Base-by-base conservation (phyloP, 257 asterid genomes). In the Solanum chmielewskii region DNA sequence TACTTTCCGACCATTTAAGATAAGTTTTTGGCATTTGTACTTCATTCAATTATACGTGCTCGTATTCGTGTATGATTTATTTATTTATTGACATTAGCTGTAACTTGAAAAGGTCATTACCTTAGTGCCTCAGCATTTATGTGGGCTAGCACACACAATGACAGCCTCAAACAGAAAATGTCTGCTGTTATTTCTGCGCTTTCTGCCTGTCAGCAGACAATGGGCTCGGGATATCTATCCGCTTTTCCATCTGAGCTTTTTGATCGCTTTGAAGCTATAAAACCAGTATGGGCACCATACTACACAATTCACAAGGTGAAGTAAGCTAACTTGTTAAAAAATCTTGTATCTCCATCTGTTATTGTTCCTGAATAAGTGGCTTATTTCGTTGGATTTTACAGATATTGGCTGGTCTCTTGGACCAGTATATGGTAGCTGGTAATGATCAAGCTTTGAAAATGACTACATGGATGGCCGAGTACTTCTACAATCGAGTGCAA, bases 91-190 rank as follows among this genome's bases (percentile, higher is more conserved):
- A 80, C 37, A 11, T 80, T 47, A 15, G 10, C n/a, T 29, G 29
- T 49, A 47, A 45, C 42, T 47, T 49, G 69, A 47, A 42, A 87
- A 97, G 99, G 99, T 33, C 99, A 97, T 78, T 97, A 92, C 85
- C 21, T 97, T 95, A 96, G 99, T 44, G 98, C 99, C 44, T 83
- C 98, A 9, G 98, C 99, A 29, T 93, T 90, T 18, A 90, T 94
- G 98, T 97, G 99, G 98, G 98, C 99, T 25, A 94, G 98, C 89
- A 96, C 97, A 20, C 92, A 92, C 52, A 91, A 97, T n/a, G 97
- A 90, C 10, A 93, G 87, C 75, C 94, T 96, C 76, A 89, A 89
- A 86, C 59, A 39, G 64, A 95, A 91, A 83, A 96, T 96, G 98
- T 83, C 77, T 39, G 91, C 91, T 5, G 84, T 96, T 16, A 96